A percentile compares a stretch with the other conserved stretches of the same genome.
Evolutionary conservation across 2,329 filamentous ascomycete species (phyloP).

Genomic region (Escovopsis sp.): DNA sequence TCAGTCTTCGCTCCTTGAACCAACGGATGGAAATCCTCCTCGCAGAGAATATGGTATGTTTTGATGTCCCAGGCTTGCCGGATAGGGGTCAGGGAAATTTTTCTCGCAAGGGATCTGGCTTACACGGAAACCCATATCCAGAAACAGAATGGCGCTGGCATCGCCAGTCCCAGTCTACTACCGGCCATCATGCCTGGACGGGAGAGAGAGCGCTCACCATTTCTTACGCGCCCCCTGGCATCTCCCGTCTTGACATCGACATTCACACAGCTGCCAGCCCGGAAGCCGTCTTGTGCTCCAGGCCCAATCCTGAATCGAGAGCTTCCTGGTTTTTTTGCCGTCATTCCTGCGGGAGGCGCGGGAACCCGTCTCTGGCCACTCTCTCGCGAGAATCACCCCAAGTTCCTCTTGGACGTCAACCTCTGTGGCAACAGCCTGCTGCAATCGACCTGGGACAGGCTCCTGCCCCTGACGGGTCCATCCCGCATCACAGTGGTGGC

Average conservation of each 20-base stretch:
- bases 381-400: constrained; percentile 15
- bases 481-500: constrained; percentile 14
- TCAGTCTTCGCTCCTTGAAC: constrained; percentile 12
- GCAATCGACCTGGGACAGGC: constrained; percentile 13
- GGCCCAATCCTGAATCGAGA: constrained; percentile 9
- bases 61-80: not conserved
- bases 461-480: constrained; percentile 12
- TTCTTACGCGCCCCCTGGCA: constrained; percentile 1
- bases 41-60: constrained; percentile 8
- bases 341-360: constrained; percentile 14
- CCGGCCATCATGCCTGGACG: constrained; percentile 1
- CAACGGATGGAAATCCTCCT: constrained; percentile 11
- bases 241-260: constrained; percentile 6
- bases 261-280: constrained; percentile 1
- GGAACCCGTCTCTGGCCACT: constrained; percentile 15
- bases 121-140: not conserved
- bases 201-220: constrained; percentile 4
- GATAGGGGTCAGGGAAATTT: not conserved
- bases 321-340: constrained; percentile 14
- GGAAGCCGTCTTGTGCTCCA: constrained; percentile 2
- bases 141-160: constrained; percentile 1
- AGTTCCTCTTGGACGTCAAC: constrained; percentile 14
- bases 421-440: constrained; percentile 13
- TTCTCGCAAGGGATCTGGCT: not conserved
- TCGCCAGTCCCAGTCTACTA: constrained; percentile 1